phyloP scores from a whole-genome alignment of 495 filamentous ascomycete species.

The Choiromyces venosus region DNA sequence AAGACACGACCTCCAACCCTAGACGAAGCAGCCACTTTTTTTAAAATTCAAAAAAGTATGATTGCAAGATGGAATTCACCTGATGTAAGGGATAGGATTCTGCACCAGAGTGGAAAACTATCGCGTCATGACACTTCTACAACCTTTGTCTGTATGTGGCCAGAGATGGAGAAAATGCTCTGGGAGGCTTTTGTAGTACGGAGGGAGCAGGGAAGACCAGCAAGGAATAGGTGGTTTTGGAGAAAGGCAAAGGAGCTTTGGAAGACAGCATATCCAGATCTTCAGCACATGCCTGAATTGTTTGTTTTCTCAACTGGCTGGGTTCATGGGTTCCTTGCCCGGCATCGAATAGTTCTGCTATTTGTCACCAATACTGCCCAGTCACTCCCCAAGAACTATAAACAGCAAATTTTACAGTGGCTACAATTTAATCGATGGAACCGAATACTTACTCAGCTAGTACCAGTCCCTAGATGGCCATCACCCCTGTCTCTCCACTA shows the following conservation, averaged over 20 bases:
- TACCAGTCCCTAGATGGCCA: no score
- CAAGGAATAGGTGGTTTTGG: no score
- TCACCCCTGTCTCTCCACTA: slow-evolving; percentile 1
- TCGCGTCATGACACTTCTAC: neutral
- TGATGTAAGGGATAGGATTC: neutral
- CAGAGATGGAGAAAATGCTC: neutral
- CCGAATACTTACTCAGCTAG: slow-evolving; percentile 4
- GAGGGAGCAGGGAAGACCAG: neutral
- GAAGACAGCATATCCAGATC: slow-evolving; percentile 10
- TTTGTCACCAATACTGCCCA: slow-evolving; percentile 17
- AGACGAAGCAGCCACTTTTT: no score
- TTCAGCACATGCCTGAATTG: neutral
- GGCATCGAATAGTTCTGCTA: slow-evolving; percentile 13
- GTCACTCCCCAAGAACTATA: slow-evolving; percentile 11
- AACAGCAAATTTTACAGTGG: slow-evolving; percentile 19
- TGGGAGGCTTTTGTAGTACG: neutral
- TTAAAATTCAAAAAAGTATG: neutral
- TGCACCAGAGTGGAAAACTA: neutral
- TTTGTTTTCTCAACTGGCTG: slow-evolving; percentile 13
- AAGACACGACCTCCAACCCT: no score
- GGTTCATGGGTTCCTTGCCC: slow-evolving; percentile 11
- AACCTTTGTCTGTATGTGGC: slow-evolving; percentile 2
- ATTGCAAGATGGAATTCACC: neutral
- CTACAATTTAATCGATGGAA: slow-evolving; percentile 15
- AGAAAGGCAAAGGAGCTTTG: no score